Evolutionary conservation across 352 stramenopile species (phyloP), one percentile per base, ranked within the genome.

Genomic region (Globisporangium barbulae): DNA sequence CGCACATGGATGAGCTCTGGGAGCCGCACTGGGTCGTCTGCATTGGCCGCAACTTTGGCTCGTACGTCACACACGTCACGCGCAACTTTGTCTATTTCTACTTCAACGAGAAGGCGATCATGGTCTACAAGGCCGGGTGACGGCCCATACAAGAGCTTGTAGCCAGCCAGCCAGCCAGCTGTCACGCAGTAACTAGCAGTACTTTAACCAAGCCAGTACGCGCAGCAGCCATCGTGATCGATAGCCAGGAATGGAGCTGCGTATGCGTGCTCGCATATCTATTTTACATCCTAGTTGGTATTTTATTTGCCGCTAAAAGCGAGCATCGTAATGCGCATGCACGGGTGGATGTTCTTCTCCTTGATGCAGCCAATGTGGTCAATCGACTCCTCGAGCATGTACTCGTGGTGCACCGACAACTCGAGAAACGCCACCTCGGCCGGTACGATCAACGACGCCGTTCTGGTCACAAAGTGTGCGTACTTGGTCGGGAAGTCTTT

Each of bases 1-100:
- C 78, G 53, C 83, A 93, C 44, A 50, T 96, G 65, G 87, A 94
- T 53, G 72, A 81, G 50, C 69, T 66, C 19, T 96, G 87, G 87
- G 84, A 94, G 30, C 83, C 83, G 30, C 73, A 92, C 48, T 96
- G 87, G 87, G 80, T 93, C 35, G 84, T 96, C 17, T 93, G 83
- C 60, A 96, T 97, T 53, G 93, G 93, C 2, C 78, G 88, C 39
- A 97, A 97, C 68, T 98, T 98, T 59, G 93, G 93, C 53, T 97
- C 89, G 41, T 96, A 96, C 61, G 92, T 98, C 35, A 98, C 90
- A 22, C 93, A 98, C 75, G 90, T 98, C 58, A 96, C 91, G 17
- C 85, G 81, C 44, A 90, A 96, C 59, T 97, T 98, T 69, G 75
- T 97, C 2, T 97, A 96, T 69, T 98, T 98, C 61, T 93, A 94